Conservation (phyloP, 257 asterid genomes). For the Pogostemon cablin region DNA sequence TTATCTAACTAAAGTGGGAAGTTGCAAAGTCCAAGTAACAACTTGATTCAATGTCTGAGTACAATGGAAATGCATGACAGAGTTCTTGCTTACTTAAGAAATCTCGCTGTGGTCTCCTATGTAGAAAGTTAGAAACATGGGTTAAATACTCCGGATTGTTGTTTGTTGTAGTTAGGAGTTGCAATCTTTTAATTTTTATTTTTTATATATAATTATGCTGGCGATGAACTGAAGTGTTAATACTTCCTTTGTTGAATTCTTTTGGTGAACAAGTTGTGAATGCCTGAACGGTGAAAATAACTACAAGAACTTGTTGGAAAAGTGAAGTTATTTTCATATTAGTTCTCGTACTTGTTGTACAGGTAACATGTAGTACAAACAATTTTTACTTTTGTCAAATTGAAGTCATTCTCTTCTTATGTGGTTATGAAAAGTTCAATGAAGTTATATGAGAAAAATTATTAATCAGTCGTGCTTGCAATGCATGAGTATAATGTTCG, state of each 20-base stretch:
- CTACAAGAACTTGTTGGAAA: neutral
- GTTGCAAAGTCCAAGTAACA: neutral
- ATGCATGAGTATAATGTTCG: constrained; percentile 23
- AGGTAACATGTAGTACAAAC: neutral
- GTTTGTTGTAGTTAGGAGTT: constrained; percentile 5
- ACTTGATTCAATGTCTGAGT: neutral
- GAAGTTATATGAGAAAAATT: constrained; percentile 10
- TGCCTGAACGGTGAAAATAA: neutral
- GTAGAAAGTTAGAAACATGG: constrained; percentile 11
- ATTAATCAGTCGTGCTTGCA: constrained; percentile 3
- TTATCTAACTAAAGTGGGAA: constrained; percentile 7
- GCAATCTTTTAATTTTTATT: neutral
- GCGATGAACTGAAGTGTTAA: neutral
- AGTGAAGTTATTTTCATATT: neutral
- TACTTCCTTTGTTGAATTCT: neutral
- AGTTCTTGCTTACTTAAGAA: constrained; percentile 13
- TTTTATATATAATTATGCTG: constrained; percentile 13
- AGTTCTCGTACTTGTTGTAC: constrained; percentile 5
- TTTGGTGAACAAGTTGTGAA: neutral
- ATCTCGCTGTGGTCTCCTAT: constrained; percentile 5
- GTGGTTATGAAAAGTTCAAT: constrained; percentile 19
- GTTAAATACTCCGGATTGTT: neutral
- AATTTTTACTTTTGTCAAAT: constrained; percentile 6
- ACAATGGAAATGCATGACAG: neutral
- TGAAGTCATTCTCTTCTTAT: neutral